Evolutionary conservation across 306 rosid species (phyloP), one percentile per base, ranked within the genome.

Genomic region (Pachyrhizus erosus): DNA sequence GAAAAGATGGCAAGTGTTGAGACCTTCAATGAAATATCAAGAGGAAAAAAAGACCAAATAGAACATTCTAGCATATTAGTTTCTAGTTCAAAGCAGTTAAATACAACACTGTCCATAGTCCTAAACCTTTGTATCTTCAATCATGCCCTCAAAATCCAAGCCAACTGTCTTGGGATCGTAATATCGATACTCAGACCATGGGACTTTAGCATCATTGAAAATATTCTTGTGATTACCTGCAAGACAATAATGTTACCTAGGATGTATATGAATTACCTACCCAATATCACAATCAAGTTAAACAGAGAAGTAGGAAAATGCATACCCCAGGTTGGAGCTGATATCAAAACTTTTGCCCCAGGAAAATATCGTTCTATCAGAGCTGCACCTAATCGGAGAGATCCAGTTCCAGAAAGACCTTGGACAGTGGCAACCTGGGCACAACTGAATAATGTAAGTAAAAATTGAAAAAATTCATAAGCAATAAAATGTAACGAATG

Each of bases 401-500:
- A 96, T 37, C 99, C 99, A 82, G 99, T 93, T 85, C 99, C 99
- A 11, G 97, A 96, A 61, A 93, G 97, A 73, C 99, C 98, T 91
- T 93, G 99, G 83, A 93, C 94, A 76, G 97, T 96, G 55, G 97
- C 99, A 73, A 96, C 97, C 99, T 96, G 86, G 65, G 73, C 33
- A 37, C 39, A 66, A 73, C 37, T 67, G 33, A 80, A 65, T 49
- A 71, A 84, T 68, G 68, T 31, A 58, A 80, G 42, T 51, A 65
- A 51, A 49, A 83, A 49, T 6, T 13, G 9, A 21, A 60, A 13
- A 20, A 45, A 39, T 1, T 54, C 5, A 48, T 21, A 70, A 51
- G 26, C 75, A 54, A 70, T 34, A 54, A 69, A 43, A 15, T 13
- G 26, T 6, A 31, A 75, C 8, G 31, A 31, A 75, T 11, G 31